phyloP scores from a whole-genome alignment of 1,139 yeast genomes.

The Yamadazyma diospyri region DNA sequence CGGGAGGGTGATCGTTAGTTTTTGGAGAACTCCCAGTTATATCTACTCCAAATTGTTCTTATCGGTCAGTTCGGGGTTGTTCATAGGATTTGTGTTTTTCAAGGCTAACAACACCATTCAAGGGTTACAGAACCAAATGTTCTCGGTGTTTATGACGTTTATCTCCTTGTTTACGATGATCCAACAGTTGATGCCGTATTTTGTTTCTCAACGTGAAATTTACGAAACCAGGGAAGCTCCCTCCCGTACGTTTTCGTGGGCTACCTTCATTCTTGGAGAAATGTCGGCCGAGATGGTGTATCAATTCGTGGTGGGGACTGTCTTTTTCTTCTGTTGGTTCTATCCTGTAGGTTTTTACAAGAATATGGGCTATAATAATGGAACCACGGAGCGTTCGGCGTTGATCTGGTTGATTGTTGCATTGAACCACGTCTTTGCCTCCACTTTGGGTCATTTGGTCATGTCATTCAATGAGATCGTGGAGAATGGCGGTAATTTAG shows the following conservation, averaged over 20 bases:
- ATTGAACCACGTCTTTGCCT: slow-evolving; percentile 54
- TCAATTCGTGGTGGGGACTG: slow-evolving; percentile 28
- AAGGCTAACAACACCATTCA: slow-evolving; percentile 57
- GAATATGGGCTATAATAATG: slow-evolving; percentile 25
- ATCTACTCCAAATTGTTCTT: slow-evolving; percentile 64
- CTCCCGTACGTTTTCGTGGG: slow-evolving; percentile 48
- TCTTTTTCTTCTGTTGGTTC: slow-evolving; percentile 35
- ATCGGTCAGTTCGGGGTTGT: slow-evolving; percentile 48
- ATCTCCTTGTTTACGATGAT: slow-evolving; percentile 57
- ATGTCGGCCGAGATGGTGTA: slow-evolving; percentile 33
- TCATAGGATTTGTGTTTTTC: slow-evolving; percentile 74
- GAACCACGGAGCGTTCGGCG: slow-evolving; percentile 49
- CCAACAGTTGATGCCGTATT: slow-evolving; percentile 72
- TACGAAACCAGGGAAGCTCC: slow-evolving; percentile 89
- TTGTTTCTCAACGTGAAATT: slow-evolving; percentile 64
- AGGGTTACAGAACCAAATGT: slow-evolving; percentile 61
- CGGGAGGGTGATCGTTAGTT: slow-evolving; percentile 55
- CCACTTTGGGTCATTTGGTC: slow-evolving; percentile 61
- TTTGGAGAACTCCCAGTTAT: slow-evolving; percentile 75
- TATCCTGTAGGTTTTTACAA: slow-evolving; percentile 36
- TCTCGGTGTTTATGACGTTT: slow-evolving; percentile 64
- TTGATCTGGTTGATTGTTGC: slow-evolving; percentile 56
- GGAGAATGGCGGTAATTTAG: slow-evolving; percentile 68
- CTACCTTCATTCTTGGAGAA: slow-evolving; percentile 35
- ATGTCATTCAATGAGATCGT: slow-evolving; percentile 60